A percentile compares a stretch with the other conserved stretches of the same genome.
Evolutionary conservation across 2,329 filamentous ascomycete genomes (phyloP).

Genomic region (Chaetomiaceae sp.): DNA sequence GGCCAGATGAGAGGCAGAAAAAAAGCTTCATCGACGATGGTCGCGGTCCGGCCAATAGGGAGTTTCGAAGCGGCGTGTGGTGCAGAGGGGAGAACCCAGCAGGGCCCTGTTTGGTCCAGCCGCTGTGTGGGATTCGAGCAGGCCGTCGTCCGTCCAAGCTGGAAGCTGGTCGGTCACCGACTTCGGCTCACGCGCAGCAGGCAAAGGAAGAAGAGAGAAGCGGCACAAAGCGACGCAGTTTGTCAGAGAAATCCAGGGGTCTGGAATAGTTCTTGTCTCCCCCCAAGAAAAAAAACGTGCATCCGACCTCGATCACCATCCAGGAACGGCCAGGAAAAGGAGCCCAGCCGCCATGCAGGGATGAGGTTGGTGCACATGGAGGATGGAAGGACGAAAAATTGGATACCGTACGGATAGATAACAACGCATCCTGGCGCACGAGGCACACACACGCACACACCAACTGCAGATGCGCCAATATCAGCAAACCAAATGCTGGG

Average conservation of each 20-base stretch:
- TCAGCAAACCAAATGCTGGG: slow-evolving; percentile 7
- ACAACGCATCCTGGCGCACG: slow-evolving; percentile 5
- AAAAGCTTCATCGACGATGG: slow-evolving; percentile 7
- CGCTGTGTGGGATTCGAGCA: slow-evolving; percentile 1
- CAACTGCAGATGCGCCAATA: slow-evolving; percentile 9
- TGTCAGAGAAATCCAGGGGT: slow-evolving; percentile 21
- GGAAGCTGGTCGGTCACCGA: slow-evolving; percentile 10
- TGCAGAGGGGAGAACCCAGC: slow-evolving; percentile 1
- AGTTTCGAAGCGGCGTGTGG: slow-evolving; percentile 3
- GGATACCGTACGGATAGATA: slow-evolving; percentile 11
- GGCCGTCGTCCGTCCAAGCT: not conserved
- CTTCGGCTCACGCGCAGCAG: slow-evolving; percentile 7
- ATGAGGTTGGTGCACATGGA: not conserved
- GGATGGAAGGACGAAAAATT: not conserved
- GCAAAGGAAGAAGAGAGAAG: not conserved
- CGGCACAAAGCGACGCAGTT: slow-evolving; percentile 5
- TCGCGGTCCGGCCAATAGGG: slow-evolving; percentile 12
- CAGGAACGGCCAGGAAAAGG: not conserved
- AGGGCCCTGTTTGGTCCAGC: not conserved
- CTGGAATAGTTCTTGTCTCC: too few relatives aligned
- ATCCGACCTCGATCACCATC: not conserved
- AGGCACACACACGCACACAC: slow-evolving; percentile 1
- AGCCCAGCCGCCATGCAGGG: slow-evolving; percentile 7
- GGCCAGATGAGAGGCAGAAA: not conserved
- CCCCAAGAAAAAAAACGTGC: slow-evolving; percentile 1